Conservation (phyloP, 768 basidiomycete species). For the Lactarius trivialis region DNA sequence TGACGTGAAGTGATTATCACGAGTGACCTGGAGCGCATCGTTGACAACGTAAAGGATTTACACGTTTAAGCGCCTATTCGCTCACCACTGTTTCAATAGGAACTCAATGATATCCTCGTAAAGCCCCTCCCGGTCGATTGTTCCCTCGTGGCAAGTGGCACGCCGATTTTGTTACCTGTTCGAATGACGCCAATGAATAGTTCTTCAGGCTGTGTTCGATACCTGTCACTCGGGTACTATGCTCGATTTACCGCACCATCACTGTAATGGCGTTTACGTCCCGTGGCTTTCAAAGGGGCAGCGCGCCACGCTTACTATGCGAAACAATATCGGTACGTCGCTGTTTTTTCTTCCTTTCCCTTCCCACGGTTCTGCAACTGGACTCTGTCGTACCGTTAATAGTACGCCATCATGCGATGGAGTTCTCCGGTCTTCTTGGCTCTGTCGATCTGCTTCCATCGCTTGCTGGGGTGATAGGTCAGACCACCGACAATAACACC, state of each 20-base stretch:
- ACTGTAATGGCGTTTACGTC: slow-evolving; percentile 23
- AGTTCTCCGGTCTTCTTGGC: background rate
- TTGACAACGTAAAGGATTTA: slow-evolving; percentile 24
- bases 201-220: slow-evolving; percentile 22
- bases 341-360: background rate
- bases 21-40: slow-evolving; percentile 18
- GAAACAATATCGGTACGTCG: slow-evolving; percentile 10
- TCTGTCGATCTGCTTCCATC: background rate
- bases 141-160: slow-evolving; percentile 11
- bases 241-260: slow-evolving; percentile 24
- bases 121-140: slow-evolving; percentile 15
- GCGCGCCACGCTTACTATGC: slow-evolving; percentile 13
- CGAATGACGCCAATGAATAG: background rate
- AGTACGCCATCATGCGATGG: background rate
- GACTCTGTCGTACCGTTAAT: background rate
- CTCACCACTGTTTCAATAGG: slow-evolving; percentile 15
- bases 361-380: background rate
- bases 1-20: slow-evolving; percentile 12
- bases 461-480: background rate
- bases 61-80: background rate
- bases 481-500: background rate
- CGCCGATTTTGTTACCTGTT: background rate
- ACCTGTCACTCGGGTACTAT: slow-evolving; percentile 25
- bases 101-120: slow-evolving; percentile 22
- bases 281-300: slow-evolving; percentile 22